Percentiles rank a stretch among this genome's conserved stretches.
Evolutionary conservation across 2,329 filamentous ascomycete species (phyloP).

Genomic region (Aspergillus fumigatiaffinis): DNA sequence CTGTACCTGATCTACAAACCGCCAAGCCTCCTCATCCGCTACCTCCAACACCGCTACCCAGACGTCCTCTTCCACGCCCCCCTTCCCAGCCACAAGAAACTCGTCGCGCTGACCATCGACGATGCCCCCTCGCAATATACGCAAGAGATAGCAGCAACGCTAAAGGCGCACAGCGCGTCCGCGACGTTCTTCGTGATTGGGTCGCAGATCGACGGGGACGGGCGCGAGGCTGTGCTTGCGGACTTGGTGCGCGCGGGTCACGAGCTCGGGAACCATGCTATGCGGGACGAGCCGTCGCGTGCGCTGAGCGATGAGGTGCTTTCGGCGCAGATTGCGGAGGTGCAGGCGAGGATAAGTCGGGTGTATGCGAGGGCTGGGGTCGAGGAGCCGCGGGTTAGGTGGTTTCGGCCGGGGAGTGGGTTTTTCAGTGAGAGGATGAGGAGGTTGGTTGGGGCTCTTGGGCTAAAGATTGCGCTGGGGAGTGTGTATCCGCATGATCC

Average conservation of each 20-base stretch:
- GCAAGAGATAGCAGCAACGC: constrained; percentile 61
- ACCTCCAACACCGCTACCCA: constrained; percentile 68
- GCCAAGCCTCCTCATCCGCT: constrained; percentile 64
- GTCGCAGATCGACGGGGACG: constrained; percentile 60
- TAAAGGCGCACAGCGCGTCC: constrained; percentile 62
- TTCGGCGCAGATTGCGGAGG: constrained; percentile 58
- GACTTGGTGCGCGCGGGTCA: constrained; percentile 59
- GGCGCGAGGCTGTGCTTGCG: constrained; percentile 52
- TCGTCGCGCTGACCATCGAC: constrained; percentile 82
- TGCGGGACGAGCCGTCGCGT: constrained; percentile 76
- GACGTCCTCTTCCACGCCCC: constrained; percentile 72
- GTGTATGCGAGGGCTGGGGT: constrained; percentile 48
- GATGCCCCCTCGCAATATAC: constrained; percentile 77
- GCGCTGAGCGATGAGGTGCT: constrained; percentile 59
- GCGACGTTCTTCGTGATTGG: constrained; percentile 92
- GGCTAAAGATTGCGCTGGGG: constrained; percentile 72
- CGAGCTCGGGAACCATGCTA: constrained; percentile 82
- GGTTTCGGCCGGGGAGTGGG: constrained; percentile 80
- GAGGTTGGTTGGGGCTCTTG: constrained; percentile 53
- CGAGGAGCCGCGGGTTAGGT: constrained; percentile 51
- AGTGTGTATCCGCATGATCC: constrained; percentile 87
- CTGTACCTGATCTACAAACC: constrained; percentile 79
- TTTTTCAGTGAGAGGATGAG: constrained; percentile 75
- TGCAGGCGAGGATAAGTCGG: constrained; percentile 57
- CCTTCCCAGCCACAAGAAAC: constrained; percentile 50